Conservation (phyloP, 495 filamentous ascomycete genomes). For the Hypoxylon lienhwacheense region DNA sequence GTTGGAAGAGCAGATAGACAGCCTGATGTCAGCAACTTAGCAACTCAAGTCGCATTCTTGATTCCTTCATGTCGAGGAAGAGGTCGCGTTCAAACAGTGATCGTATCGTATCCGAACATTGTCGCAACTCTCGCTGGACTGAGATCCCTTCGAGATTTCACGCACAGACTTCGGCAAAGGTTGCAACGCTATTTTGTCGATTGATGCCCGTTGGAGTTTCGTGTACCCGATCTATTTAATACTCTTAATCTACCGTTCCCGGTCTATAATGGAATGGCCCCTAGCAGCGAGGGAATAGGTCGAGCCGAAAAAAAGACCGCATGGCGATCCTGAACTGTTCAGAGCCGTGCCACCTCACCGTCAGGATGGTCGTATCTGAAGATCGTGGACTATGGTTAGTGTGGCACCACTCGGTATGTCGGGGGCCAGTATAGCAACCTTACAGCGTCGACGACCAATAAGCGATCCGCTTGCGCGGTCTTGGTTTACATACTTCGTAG, state of each 20-base stretch:
- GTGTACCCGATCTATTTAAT: neutral
- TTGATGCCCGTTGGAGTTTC: neutral
- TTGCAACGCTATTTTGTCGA: conserved; percentile 4
- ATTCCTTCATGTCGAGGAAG: too few relatives aligned
- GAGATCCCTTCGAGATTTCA: conserved; percentile 12
- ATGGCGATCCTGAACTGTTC: neutral
- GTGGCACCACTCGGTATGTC: conserved; percentile 26
- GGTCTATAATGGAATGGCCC: neutral
- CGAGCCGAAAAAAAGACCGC: conserved; percentile 15
- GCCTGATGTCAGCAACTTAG: neutral
- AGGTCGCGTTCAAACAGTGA: too few relatives aligned
- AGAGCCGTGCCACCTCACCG: conserved; percentile 5
- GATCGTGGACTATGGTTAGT: conserved; percentile 22
- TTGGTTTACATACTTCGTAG: conserved; percentile 11
- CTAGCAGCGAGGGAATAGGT: conserved; percentile 5
- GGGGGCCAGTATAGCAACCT: conserved; percentile 23
- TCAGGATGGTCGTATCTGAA: conserved; percentile 30
- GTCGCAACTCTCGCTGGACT: neutral
- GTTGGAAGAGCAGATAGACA: too few relatives aligned
- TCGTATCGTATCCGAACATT: neutral
- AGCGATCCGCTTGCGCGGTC: neutral
- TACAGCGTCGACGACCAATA: conserved; percentile 17
- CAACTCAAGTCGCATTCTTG: too few relatives aligned
- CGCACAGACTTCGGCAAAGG: conserved; percentile 27
- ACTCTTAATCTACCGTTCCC: neutral